Conservation (phyloP, 306 rosid genomes). For the Urtica urens region DNA sequence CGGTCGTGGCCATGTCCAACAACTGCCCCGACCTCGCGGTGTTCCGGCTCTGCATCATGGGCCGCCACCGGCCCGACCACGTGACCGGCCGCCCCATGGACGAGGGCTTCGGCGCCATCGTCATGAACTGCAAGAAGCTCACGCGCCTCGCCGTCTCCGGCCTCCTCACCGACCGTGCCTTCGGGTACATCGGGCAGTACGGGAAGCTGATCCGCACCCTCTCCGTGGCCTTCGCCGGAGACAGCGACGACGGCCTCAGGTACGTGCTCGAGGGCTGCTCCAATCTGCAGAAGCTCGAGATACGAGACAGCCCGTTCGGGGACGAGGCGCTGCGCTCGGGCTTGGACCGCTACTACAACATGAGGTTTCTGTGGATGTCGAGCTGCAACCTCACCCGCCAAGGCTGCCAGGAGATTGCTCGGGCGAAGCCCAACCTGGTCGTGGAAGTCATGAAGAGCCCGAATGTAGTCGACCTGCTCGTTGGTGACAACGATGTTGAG, state of each 20-base stretch:
- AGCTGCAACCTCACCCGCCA: conserved; percentile 44
- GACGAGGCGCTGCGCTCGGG: conserved; percentile 62
- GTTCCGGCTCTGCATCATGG: conserved; percentile 80
- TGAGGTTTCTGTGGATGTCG: conserved; percentile 97
- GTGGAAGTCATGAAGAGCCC: conserved; percentile 49
- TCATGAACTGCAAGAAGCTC: conserved; percentile 81
- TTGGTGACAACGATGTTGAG: conserved; percentile 17
- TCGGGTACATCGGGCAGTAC: conserved; percentile 50
- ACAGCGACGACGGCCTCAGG: conserved; percentile 51
- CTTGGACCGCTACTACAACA: conserved; percentile 67
- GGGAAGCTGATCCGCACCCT: conserved; percentile 76
- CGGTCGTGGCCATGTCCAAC: conserved; percentile 76
- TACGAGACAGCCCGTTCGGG: conserved; percentile 85
- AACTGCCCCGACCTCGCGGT: conserved; percentile 77
- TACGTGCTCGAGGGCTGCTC: conserved; percentile 65
- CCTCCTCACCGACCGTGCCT: conserved; percentile 64
- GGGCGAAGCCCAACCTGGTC: conserved; percentile 46
- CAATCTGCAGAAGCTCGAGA: conserved; percentile 76
- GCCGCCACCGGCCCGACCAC: conserved; percentile 49
- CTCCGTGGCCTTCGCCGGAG: conserved; percentile 78
- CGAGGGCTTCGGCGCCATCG: conserved; percentile 87
- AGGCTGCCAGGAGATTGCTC: conserved; percentile 65
- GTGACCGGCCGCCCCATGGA: conserved; percentile 67
- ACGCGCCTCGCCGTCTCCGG: conserved; percentile 85
- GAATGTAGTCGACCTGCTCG: background rate